A percentile compares a stretch with the other conserved stretches of the same genome.
phyloP scores from a whole-genome alignment of 495 filamentous ascomycete species.

The Pyronema domesticum region DNA sequence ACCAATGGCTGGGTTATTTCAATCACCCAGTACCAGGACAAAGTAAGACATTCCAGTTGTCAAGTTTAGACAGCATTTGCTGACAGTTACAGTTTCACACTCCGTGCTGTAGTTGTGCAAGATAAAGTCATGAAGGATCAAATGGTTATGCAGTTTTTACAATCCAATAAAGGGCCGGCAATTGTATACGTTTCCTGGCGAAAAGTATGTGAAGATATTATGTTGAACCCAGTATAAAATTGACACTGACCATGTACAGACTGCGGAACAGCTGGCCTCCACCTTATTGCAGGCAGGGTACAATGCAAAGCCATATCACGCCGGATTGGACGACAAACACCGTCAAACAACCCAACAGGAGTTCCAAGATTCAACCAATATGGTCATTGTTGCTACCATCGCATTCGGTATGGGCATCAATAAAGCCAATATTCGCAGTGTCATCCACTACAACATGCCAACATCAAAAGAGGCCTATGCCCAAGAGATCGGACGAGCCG shows the following conservation, averaged over 20 bases:
- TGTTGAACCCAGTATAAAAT: neutral
- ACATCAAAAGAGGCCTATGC: slow-evolving; percentile 97
- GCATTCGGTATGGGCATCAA: slow-evolving; percentile 99
- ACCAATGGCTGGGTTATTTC: neutral
- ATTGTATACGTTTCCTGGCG: slow-evolving; percentile 41
- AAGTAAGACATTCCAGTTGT: too few relatives aligned
- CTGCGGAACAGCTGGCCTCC: slow-evolving; percentile 31
- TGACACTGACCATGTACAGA: slow-evolving; percentile 16
- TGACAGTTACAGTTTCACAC: slow-evolving; percentile 22
- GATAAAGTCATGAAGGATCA: slow-evolving; percentile 29
- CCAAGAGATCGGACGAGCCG: slow-evolving; percentile 93
- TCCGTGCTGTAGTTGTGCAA: slow-evolving; percentile 32
- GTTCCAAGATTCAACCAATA: slow-evolving; percentile 33
- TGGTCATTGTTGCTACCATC: slow-evolving; percentile 85
- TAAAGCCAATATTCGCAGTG: slow-evolving; percentile 85
- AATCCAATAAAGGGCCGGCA: slow-evolving; percentile 32
- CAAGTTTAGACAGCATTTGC: too few relatives aligned
- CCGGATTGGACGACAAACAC: slow-evolving; percentile 30
- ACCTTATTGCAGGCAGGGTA: slow-evolving; percentile 26
- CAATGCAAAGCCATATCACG: slow-evolving; percentile 34
- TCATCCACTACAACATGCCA: slow-evolving; percentile 79
- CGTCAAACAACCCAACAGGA: slow-evolving; percentile 33
- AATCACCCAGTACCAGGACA: too few relatives aligned
- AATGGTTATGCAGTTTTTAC: slow-evolving; percentile 32
- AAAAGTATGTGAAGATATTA: slow-evolving; percentile 12